Evolutionary conservation across 1,284 basidiomycete genomes (phyloP).

Genomic region (Meripilus lineatus): DNA sequence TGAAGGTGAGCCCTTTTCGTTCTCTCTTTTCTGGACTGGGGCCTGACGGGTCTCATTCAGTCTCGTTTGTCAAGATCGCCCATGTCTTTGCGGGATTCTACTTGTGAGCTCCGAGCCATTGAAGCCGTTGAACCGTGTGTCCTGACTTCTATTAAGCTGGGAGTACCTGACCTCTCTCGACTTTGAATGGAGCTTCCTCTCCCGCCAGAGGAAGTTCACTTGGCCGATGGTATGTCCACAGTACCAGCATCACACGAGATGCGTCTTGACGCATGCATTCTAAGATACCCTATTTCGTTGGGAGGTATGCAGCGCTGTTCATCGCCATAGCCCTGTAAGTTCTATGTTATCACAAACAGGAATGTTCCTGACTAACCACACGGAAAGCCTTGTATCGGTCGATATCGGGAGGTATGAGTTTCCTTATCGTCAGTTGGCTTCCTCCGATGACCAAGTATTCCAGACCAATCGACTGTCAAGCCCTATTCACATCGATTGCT

Average conservation of each 20-base stretch:
- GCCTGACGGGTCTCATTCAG: too few relatives aligned
- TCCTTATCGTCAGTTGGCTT: not conserved
- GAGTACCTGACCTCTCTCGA: conserved; percentile 54
- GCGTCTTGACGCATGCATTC: not conserved
- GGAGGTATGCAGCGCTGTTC: conserved; percentile 63
- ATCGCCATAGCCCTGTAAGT: conserved; percentile 63
- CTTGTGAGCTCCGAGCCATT: conserved; percentile 1
- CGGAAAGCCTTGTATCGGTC: conserved; percentile 49
- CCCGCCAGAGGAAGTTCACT: conserved; percentile 53
- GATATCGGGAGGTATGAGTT: conserved; percentile 46
- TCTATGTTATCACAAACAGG: not conserved
- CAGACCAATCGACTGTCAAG: conserved; percentile 60
- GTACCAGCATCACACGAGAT: not conserved
- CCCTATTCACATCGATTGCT: conserved; percentile 69
- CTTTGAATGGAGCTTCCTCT: conserved; percentile 65
- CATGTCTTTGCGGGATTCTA: conserved; percentile 51
- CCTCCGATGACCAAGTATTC: not conserved
- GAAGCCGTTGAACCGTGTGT: conserved; percentile 3
- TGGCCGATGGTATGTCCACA: conserved; percentile 28
- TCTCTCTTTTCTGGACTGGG: too few relatives aligned
- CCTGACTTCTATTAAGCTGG: conserved; percentile 23
- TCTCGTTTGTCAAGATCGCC: conserved; percentile 59
- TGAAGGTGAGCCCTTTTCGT: conserved; percentile 33
- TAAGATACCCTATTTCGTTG: conserved; percentile 66
- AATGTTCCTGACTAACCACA: not conserved